phyloP scores from a whole-genome alignment of 495 filamentous ascomycete species.

The Trypethelium eluteriae region DNA sequence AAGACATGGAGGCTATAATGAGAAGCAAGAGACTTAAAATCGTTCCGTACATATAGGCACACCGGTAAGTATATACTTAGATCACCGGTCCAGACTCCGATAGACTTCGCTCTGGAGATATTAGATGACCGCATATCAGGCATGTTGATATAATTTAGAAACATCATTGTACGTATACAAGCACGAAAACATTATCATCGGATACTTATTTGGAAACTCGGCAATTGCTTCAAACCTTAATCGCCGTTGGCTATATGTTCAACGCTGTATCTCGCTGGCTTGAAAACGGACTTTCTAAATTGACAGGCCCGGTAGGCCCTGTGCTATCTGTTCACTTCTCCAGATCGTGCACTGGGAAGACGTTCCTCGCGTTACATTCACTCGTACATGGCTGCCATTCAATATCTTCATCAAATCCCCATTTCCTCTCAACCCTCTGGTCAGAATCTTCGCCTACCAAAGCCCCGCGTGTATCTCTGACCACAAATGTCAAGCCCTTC shows the following conservation, averaged over 20 bases:
- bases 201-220: too few species aligned
- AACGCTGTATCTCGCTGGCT: neutral
- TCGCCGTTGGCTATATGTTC: neutral
- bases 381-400: neutral
- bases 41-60: neutral
- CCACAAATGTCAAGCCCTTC: neutral
- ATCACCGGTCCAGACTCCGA: neutral
- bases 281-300: neutral
- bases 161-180: neutral
- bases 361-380: neutral
- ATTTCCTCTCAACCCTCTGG: neutral
- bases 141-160: neutral
- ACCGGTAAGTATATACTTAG: neutral
- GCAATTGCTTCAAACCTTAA: too few species aligned
- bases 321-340: neutral
- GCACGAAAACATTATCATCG: neutral
- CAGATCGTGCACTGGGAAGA: neutral
- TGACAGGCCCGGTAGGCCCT: too few species aligned
- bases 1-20: neutral
- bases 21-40: neutral
- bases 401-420: constrained; percentile 6
- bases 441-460: neutral
- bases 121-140: neutral
- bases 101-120: neutral
- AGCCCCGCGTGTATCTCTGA: neutral